Percentiles rank a stretch among this genome's conserved stretches.
These are phyloP conservation scores for Blastobotrys malaysiensis DNA, from an alignment of 1,139 yeast genomes.

Conservation along the genomic window DNA sequence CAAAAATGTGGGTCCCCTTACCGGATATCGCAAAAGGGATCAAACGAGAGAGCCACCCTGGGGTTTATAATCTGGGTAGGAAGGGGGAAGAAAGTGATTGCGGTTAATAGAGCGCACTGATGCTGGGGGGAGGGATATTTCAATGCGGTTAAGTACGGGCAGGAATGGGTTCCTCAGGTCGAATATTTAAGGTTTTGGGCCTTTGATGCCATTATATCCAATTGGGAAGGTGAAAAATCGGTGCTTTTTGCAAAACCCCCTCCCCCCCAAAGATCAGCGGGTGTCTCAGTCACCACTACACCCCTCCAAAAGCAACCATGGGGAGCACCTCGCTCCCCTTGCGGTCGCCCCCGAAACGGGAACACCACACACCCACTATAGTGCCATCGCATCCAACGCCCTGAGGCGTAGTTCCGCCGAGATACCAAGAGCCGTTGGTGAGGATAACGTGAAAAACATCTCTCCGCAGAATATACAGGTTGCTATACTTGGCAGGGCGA, in stretches of 20 bases:
- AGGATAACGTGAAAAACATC: no score
- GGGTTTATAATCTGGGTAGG: background rate
- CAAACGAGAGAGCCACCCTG: background rate
- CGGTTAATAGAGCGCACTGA: background rate
- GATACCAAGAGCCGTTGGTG: background rate
- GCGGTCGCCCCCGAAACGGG: background rate
- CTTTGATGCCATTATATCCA: background rate
- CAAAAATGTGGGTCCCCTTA: background rate
- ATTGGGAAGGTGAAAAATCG: background rate
- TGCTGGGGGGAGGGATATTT: background rate
- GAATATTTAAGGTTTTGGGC: background rate
- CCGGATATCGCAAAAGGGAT: background rate
- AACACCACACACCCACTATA: background rate
- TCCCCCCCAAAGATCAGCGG: background rate
- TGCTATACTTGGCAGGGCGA: no score
- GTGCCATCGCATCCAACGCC: background rate
- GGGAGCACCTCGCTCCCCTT: background rate
- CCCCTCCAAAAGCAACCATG: slow-evolving; percentile 1
- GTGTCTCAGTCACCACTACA: slow-evolving; percentile 3
- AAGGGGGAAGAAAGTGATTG: background rate
- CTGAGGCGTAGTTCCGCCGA: background rate
- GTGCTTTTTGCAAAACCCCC: background rate
- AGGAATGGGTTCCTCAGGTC: background rate
- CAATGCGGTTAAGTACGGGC: background rate
- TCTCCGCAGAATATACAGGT: no score